Evolutionary conservation across 495 filamentous ascomycete genomes (phyloP).

Genomic region (Tuber brumale): DNA sequence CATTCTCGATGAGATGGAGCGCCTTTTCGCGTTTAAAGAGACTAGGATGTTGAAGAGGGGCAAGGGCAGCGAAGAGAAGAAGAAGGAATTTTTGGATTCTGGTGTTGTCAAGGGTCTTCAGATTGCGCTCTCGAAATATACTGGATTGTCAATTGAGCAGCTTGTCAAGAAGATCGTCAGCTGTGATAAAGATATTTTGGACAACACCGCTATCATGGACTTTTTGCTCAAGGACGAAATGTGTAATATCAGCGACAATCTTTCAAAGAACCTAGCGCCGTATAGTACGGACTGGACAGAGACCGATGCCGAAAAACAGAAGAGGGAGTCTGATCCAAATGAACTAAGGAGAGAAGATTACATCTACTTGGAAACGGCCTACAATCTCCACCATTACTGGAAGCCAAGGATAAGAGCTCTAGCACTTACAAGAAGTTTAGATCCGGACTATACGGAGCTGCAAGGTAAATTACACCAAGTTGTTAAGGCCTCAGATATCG

Average conservation of each 20-base stretch:
- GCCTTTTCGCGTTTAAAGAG: constrained; percentile 94
- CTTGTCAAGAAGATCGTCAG: constrained; percentile 90
- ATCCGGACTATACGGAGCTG: constrained; percentile 86
- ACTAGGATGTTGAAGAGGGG: constrained; percentile 72
- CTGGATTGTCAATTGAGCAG: constrained; percentile 68
- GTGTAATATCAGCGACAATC: constrained; percentile 84
- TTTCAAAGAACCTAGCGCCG: constrained; percentile 81
- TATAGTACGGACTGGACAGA: constrained; percentile 97
- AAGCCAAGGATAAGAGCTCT: constrained; percentile 92
- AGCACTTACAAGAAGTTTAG: constrained; percentile 73
- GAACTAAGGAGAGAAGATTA: constrained; percentile 94
- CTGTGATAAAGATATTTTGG: constrained; percentile 84
- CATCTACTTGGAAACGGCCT: constrained; percentile 87
- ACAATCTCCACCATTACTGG: constrained; percentile 97
- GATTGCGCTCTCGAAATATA: constrained; percentile 88
- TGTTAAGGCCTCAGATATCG: constrained; percentile 75
- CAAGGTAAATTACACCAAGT: constrained; percentile 73
- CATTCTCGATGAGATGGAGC: constrained; percentile 94
- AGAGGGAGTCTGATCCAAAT: constrained; percentile 75
- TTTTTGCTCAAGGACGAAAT: constrained; percentile 89
- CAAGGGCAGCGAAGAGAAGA: constrained; percentile 71
- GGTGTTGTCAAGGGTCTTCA: constrained; percentile 88
- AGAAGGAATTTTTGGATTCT: constrained; percentile 92
- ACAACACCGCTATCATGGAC: constrained; percentile 94
- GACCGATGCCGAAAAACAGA: constrained; percentile 68